A percentile compares a stretch with the other conserved stretches of the same genome.
Evolutionary conservation across 345 rosid species (phyloP).

Genomic region (Bruguiera parviflora): DNA sequence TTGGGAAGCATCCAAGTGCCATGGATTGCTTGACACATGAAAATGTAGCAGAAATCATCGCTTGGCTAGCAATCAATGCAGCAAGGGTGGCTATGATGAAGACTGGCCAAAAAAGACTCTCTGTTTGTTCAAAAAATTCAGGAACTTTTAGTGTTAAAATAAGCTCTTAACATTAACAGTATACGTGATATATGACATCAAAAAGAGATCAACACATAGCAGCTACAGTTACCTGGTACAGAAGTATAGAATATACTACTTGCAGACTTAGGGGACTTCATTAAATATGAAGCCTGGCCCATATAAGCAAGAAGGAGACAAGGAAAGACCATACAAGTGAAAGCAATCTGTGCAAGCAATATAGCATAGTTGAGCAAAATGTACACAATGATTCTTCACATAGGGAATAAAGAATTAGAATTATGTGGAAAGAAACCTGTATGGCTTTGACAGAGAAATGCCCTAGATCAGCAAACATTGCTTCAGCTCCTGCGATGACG

Average conservation of each 20-base stretch:
- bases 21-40: conserved; percentile 92
- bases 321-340: conserved; percentile 81
- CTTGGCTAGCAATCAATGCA: conserved; percentile 97
- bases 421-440: conserved; percentile 50
- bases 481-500: conserved; percentile 78
- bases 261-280: conserved; percentile 59
- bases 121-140: conserved; percentile 40
- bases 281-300: conserved; percentile 93
- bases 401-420: conserved; percentile 10
- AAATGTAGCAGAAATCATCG: conserved; percentile 99
- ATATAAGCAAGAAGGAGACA: conserved; percentile 91
- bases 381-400: conserved; percentile 4
- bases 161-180: not conserved
- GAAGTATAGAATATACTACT: conserved; percentile 76
- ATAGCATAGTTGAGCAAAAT: conserved; percentile 8
- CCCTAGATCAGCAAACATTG: conserved; percentile 98
- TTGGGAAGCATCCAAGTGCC: conserved; percentile 98
- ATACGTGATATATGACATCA: not conserved
- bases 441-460: conserved; percentile 88
- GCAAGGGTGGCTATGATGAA: conserved; percentile 79
- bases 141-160: conserved; percentile 11
- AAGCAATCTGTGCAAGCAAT: conserved; percentile 58
- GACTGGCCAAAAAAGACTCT: conserved; percentile 83
- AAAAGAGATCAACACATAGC: not conserved
- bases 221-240: conserved; percentile 64